Evolutionary conservation across 768 basidiomycete genomes (phyloP).

Genomic region (Kwoniella mangroviensis): DNA sequence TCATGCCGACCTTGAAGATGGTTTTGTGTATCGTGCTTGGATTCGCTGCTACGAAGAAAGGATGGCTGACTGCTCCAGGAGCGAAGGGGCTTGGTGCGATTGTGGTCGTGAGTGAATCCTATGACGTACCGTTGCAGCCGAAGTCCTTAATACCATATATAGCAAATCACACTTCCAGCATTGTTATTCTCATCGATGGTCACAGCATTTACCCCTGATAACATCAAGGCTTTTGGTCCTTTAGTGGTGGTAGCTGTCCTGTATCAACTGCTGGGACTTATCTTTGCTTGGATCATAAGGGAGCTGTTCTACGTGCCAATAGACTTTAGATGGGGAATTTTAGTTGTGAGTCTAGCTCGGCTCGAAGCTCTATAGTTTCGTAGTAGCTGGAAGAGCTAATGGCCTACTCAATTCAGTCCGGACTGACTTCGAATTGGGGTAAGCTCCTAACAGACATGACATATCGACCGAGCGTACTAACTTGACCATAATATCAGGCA

Average conservation of each 20-base stretch:
- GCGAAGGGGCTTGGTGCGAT: conserved; percentile 57
- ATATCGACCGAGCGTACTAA: no score
- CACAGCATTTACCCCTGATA: conserved; percentile 61
- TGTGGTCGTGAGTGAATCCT: conserved; percentile 57
- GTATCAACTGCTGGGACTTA: conserved; percentile 53
- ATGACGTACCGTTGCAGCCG: no score
- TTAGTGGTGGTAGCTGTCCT: conserved; percentile 60
- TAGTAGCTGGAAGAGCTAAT: background rate
- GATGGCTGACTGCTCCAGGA: conserved; percentile 59
- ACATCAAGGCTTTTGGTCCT: conserved; percentile 62
- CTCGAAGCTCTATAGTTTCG: no score
- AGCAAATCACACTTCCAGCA: conserved; percentile 61
- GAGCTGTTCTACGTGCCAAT: conserved; percentile 63
- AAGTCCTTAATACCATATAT: background rate
- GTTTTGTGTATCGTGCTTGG: conserved; percentile 56
- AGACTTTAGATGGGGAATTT: conserved; percentile 63
- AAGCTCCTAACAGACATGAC: background rate
- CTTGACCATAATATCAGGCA: conserved; percentile 35
- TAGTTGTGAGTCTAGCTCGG: conserved; percentile 52
- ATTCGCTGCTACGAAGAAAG: conserved; percentile 58
- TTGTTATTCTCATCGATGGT: conserved; percentile 64
- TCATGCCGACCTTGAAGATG: conserved; percentile 50
- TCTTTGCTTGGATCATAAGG: conserved; percentile 59
- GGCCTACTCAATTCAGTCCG: background rate
- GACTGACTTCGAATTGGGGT: conserved; percentile 12